Evolutionary conservation across 2,329 filamentous ascomycete species (phyloP).

Genomic region (Xylaria hypoxylon): DNA sequence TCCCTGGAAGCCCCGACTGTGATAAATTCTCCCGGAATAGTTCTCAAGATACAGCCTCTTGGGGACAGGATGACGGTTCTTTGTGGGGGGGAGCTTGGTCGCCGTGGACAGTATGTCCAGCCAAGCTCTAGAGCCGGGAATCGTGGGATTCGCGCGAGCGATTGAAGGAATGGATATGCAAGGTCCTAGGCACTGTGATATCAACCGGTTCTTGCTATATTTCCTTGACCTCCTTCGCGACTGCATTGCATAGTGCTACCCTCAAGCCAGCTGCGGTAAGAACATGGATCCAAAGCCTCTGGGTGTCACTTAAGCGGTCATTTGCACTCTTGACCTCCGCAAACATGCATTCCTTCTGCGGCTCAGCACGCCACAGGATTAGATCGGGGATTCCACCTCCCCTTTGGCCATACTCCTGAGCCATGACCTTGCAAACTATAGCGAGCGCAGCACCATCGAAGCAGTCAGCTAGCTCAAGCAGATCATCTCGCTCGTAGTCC

Average conservation of each 20-base stretch:
- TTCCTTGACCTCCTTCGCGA: slow-evolving; percentile 64
- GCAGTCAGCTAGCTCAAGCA: slow-evolving; percentile 81
- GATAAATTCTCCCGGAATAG: slow-evolving; percentile 18
- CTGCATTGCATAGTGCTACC: slow-evolving; percentile 82
- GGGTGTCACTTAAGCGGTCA: slow-evolving; percentile 94
- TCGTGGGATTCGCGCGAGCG: neutral
- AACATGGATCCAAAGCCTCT: slow-evolving; percentile 96
- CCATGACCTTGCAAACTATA: slow-evolving; percentile 90
- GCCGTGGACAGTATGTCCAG: slow-evolving; percentile 5
- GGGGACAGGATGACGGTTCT: neutral
- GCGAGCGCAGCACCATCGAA: slow-evolving; percentile 85
- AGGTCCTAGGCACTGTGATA: neutral
- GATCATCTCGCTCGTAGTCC: slow-evolving; percentile 83
- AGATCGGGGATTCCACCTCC: slow-evolving; percentile 92
- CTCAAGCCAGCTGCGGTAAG: slow-evolving; percentile 84
- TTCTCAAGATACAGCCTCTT: slow-evolving; percentile 3
- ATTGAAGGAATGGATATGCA: slow-evolving; percentile 10
- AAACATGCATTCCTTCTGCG: slow-evolving; percentile 74
- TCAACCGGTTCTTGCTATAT: slow-evolving; percentile 40
- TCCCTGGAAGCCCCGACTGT: slow-evolving; percentile 1
- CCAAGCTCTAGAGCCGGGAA: slow-evolving; percentile 4
- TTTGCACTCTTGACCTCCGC: slow-evolving; percentile 85
- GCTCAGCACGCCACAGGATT: slow-evolving; percentile 79
- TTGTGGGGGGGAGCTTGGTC: neutral
- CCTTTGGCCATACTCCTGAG: slow-evolving; percentile 90